Conservation (phyloP, 2,329 filamentous ascomycete species). For the Talaromyces sp. region DNA sequence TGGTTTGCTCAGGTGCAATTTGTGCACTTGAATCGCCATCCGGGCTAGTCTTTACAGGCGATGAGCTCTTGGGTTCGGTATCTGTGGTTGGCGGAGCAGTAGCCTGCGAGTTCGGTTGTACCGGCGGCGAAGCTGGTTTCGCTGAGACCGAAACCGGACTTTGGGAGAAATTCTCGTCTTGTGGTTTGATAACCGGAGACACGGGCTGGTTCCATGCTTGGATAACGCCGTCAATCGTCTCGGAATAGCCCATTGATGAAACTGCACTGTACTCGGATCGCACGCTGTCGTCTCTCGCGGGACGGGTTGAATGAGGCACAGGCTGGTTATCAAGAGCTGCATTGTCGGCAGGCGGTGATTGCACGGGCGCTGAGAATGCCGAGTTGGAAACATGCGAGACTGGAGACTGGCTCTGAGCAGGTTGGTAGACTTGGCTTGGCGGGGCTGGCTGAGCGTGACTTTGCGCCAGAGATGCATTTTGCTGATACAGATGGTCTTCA, state of each 20-base stretch:
- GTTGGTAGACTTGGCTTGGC: neutral
- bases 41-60: neutral
- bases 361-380: neutral
- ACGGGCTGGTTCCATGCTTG: slow-evolving; percentile 37
- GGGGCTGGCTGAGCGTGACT: neutral
- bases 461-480: neutral
- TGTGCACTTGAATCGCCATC: neutral
- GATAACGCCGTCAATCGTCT: slow-evolving; percentile 40
- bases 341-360: neutral
- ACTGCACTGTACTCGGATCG: slow-evolving; percentile 21
- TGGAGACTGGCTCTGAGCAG: neutral
- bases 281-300: slow-evolving; percentile 21
- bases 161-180: slow-evolving; percentile 10
- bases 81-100: slow-evolving; percentile 5
- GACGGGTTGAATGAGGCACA: slow-evolving; percentile 1
- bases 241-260: slow-evolving; percentile 22
- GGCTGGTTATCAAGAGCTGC: neutral
- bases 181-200: slow-evolving; percentile 15
- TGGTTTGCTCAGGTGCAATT: slow-evolving; percentile 2
- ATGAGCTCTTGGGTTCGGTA: neutral
- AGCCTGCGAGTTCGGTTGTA: neutral
- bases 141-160: slow-evolving; percentile 9
- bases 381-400: neutral
- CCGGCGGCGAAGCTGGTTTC: slow-evolving; percentile 10
- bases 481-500: slow-evolving; percentile 16